Evolutionary conservation across 441 rosid species (phyloP).

Genomic region (Biscutella laevigata): DNA sequence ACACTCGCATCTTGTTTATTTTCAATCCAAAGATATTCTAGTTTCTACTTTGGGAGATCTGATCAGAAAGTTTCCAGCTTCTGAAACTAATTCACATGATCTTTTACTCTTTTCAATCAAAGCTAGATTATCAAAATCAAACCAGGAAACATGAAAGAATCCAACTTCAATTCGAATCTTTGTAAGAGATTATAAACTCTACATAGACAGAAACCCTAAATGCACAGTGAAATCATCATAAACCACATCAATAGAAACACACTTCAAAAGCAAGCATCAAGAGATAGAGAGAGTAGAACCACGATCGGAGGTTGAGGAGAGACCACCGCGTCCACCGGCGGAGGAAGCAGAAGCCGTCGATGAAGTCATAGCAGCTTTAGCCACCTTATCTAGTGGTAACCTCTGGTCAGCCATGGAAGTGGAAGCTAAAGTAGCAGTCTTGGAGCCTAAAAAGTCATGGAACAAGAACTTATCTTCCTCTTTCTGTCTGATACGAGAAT

Average conservation of each 20-base stretch:
- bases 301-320: conserved; percentile 77
- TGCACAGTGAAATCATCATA: conserved; percentile 14
- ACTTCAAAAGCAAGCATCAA: not conserved
- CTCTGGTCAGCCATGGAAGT: conserved; percentile 29
- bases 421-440: conserved; percentile 35
- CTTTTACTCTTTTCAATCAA: conserved; percentile 1
- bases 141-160: conserved; percentile 2
- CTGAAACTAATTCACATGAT: conserved; percentile 15
- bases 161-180: conserved; percentile 10
- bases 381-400: conserved; percentile 22
- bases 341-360: conserved; percentile 40
- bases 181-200: conserved; percentile 3
- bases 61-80: not conserved
- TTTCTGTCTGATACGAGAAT: conserved; percentile 23
- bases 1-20: not conserved
- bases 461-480: conserved; percentile 52
- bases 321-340: conserved; percentile 45
- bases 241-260: not conserved
- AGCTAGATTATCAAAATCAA: not conserved
- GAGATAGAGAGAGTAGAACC: conserved; percentile 43
- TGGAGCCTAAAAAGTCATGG: conserved; percentile 79
- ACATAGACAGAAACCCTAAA: conserved; percentile 15
- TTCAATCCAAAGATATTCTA: conserved; percentile 12
- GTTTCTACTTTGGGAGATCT: not conserved
- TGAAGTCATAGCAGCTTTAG: conserved; percentile 27